Evolutionary conservation across 805 yeast genomes (phyloP), one percentile per base, ranked within the genome.

Genomic region (Wickerhamomyces ciferrii): DNA sequence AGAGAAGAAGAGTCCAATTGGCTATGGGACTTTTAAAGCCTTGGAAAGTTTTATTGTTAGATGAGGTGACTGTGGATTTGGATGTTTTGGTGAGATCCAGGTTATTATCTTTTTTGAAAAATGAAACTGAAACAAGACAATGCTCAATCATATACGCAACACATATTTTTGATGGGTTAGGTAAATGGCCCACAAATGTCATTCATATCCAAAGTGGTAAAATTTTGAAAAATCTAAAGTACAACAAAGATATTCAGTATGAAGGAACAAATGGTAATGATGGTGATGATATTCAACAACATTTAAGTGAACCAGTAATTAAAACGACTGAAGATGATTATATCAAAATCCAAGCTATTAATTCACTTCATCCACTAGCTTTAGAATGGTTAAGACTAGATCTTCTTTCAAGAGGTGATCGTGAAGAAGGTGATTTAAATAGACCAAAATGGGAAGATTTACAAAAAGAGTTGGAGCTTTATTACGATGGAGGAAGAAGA

Each of bases 31-130:
- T 94, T 42, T 68, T 92, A 50, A 83, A 84, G 56, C 97, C 97
- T 6, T 94, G 97, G 96, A 81, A 79, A 50, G 73, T 90, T 19
- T 68, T 94, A 29, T 69, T 94, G n/a, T 70, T 94, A 42, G 99
- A 94, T 63, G 99, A 94, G 63, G 98, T 94, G 35, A 94, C 99
- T 0, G 96, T 94, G 24, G 99, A 94, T 64, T 73, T 94, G 54
- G 99, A 94, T 61, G 99, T 94, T 7, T 73, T 94, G 42, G 98
- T 91, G 2, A 75, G 99, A 55, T 79, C 82, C 31, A 74, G 88
- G 45, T 68, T 94, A 43, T 69, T 94, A 51, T 69, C 74, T 1
- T 94, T 87, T 61, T 69, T 94, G 55, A 75, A 74, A 53, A 59
- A 66, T n/a, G 99, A 94, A 62, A 88, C 97, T 5, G 70, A 69